Percentiles rank a stretch among this genome's conserved stretches.
phyloP scores from a whole-genome alignment of 225 moss, liverwort and hornwort genomes.

The Bryum argenteum region DNA sequence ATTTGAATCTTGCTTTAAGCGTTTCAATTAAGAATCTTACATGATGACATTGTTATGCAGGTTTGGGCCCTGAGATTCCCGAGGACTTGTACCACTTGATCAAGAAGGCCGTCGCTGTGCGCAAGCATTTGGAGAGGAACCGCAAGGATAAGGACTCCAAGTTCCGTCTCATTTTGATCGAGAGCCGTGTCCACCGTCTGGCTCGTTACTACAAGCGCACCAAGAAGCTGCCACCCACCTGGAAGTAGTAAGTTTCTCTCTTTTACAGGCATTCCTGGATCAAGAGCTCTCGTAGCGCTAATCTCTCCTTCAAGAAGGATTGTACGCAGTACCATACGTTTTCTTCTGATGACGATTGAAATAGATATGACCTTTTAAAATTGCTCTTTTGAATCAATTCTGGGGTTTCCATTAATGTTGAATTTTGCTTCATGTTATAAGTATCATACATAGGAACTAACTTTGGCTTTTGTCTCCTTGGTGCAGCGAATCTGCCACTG shows the following conservation, averaged over 20 bases:
- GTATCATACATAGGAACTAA: background rate
- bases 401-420: no score
- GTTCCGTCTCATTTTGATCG: conserved; percentile 68
- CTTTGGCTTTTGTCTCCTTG: background rate
- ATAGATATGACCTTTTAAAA: no score
- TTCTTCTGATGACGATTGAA: no score
- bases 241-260: conserved; percentile 62
- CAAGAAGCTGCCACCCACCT: conserved; percentile 72
- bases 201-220: conserved; percentile 80
- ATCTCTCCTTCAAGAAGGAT: no score
- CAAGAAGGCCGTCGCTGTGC: conserved; percentile 73
- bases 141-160: conserved; percentile 76
- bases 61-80: conserved; percentile 68
- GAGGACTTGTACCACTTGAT: conserved; percentile 72
- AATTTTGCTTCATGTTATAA: no score
- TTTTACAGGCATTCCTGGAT: no score
- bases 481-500: conserved; percentile 62
- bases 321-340: no score
- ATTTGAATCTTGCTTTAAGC: no score
- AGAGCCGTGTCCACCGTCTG: conserved; percentile 68
- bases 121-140: conserved; percentile 70
- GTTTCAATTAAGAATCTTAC: no score
- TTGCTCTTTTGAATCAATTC: no score
- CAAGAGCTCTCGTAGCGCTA: background rate
- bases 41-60: conserved; percentile 7